These are phyloP conservation scores for Hirsutella thompsonii DNA, from an alignment of 2,329 filamentous ascomycete species.

Conservation along the genomic window DNA sequence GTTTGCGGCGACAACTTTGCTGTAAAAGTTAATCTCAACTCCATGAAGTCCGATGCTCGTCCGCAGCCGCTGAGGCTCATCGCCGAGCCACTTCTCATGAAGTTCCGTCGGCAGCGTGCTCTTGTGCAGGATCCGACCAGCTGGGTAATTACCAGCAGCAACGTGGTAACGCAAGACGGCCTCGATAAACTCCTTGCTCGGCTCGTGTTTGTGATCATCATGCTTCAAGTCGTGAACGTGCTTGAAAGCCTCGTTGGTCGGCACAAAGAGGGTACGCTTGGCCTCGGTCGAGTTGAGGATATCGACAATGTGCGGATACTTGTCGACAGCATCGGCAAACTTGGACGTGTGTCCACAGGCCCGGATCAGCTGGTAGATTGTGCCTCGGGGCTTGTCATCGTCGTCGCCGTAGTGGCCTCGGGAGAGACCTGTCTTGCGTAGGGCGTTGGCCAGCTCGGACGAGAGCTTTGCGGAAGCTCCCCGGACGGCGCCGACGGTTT, in stretches of 20 bases:
- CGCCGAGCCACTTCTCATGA: conserved; percentile 45
- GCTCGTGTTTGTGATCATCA: conserved; percentile 32
- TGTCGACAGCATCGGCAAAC: conserved; percentile 61
- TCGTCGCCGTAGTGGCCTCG: background rate
- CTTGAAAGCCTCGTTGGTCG: conserved; percentile 64
- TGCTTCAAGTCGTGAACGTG: conserved; percentile 31
- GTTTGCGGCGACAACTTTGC: conserved; percentile 55
- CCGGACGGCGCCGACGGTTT: conserved; percentile 2
- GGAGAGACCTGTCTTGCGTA: no score
- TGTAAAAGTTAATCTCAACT: conserved; percentile 65
- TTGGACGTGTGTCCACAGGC: conserved; percentile 63
- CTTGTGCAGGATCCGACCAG: conserved; percentile 48
- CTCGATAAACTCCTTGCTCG: conserved; percentile 57
- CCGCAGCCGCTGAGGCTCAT: conserved; percentile 58
- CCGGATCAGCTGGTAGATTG: conserved; percentile 71
- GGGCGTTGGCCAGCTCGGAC: background rate
- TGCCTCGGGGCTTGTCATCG: conserved; percentile 18
- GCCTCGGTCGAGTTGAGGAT: conserved; percentile 56
- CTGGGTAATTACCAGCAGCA: conserved; percentile 52
- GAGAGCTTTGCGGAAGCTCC: conserved; percentile 1
- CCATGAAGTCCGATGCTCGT: conserved; percentile 50
- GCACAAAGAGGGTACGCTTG: conserved; percentile 74
- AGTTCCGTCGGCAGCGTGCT: conserved; percentile 65
- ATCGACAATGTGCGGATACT: conserved; percentile 58
- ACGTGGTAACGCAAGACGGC: conserved; percentile 65